Evolutionary conservation across 2,329 filamentous ascomycete species (phyloP).

Genomic region (Aspergillus sp.): DNA sequence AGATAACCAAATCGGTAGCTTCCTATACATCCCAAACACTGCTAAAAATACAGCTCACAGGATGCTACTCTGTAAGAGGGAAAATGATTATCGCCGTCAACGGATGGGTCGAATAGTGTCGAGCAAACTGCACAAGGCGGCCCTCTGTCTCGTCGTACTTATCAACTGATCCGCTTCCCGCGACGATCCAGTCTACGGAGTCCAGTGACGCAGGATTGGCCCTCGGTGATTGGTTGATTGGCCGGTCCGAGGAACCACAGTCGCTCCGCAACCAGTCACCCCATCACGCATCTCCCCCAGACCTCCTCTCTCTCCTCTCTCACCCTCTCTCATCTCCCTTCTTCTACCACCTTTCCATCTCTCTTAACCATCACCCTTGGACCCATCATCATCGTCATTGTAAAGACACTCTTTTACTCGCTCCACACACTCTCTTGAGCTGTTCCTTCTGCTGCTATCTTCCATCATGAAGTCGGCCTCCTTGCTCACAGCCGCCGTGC

Average conservation of each 20-base stretch:
- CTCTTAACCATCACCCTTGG: slow-evolving; percentile 14
- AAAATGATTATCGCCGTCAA: too few relatives aligned
- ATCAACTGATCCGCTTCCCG: too few relatives aligned
- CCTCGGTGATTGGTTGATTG: slow-evolving; percentile 8
- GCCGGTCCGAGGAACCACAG: slow-evolving; percentile 6
- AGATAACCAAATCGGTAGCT: too few relatives aligned
- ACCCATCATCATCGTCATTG: slow-evolving; percentile 18
- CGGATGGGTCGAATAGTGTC: too few relatives aligned
- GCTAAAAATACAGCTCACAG: too few relatives aligned
- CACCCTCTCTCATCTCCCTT: slow-evolving; percentile 15
- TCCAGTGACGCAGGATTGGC: too few relatives aligned
- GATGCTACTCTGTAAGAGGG: too few relatives aligned
- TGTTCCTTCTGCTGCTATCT: slow-evolving; percentile 3
- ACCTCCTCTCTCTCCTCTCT: slow-evolving; percentile 25
- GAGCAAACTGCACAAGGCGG: too few relatives aligned
- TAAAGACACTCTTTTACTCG: slow-evolving; percentile 13
- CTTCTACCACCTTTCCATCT: slow-evolving; percentile 15
- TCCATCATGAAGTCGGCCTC: slow-evolving; percentile 76
- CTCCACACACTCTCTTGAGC: slow-evolving; percentile 7
- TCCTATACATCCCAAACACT: too few relatives aligned
- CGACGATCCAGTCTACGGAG: too few relatives aligned
- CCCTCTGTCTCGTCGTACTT: too few relatives aligned
- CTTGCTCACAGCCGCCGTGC: slow-evolving; percentile 68
- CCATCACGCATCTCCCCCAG: slow-evolving; percentile 15
- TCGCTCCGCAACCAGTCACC: slow-evolving; percentile 20